These are phyloP conservation scores for Erythrophleum ivorense DNA, from an alignment of 331 rosid species.

Conservation along the genomic window DNA sequence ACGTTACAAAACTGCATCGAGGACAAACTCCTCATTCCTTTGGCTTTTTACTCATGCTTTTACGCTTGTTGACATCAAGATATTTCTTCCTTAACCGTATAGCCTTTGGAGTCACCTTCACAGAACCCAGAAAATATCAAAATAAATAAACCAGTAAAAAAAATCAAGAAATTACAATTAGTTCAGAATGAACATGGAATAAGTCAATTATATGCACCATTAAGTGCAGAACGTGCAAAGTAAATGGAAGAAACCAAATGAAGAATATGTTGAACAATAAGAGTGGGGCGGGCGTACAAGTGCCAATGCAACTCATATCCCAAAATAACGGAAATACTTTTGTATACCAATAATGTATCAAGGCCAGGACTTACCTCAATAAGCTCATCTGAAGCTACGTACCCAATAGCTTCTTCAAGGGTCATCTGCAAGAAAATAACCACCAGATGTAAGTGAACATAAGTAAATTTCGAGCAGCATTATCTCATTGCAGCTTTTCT, in stretches of 20 bases:
- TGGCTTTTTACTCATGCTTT: slow-evolving; percentile 78
- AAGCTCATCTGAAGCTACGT: slow-evolving; percentile 95
- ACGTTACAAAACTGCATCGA: slow-evolving; percentile 46
- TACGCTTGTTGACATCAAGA: slow-evolving; percentile 89
- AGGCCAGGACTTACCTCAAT: slow-evolving; percentile 66
- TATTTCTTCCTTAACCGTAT: slow-evolving; percentile 89
- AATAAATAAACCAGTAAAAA: background rate
- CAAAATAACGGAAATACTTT: background rate
- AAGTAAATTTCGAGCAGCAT: slow-evolving; percentile 8
- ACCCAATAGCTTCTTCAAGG: slow-evolving; percentile 97
- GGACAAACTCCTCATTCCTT: slow-evolving; percentile 59
- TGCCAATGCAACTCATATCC: background rate
- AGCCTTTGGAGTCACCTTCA: slow-evolving; percentile 92
- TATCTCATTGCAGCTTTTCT: slow-evolving; percentile 7
- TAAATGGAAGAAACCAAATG: slow-evolving; percentile 2
- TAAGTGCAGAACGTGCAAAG: slow-evolving; percentile 16
- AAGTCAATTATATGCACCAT: background rate
- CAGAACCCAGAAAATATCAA: slow-evolving; percentile 5
- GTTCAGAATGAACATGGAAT: background rate
- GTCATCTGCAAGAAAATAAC: slow-evolving; percentile 70
- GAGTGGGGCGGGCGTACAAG: background rate
- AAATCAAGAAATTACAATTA: background rate
- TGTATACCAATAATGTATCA: background rate
- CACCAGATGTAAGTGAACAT: slow-evolving; percentile 39
- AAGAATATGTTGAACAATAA: background rate